A percentile compares a stretch with the other conserved stretches of the same genome.
phyloP scores from a whole-genome alignment of 768 basidiomycete genomes.

The Chalciporus chontae region DNA sequence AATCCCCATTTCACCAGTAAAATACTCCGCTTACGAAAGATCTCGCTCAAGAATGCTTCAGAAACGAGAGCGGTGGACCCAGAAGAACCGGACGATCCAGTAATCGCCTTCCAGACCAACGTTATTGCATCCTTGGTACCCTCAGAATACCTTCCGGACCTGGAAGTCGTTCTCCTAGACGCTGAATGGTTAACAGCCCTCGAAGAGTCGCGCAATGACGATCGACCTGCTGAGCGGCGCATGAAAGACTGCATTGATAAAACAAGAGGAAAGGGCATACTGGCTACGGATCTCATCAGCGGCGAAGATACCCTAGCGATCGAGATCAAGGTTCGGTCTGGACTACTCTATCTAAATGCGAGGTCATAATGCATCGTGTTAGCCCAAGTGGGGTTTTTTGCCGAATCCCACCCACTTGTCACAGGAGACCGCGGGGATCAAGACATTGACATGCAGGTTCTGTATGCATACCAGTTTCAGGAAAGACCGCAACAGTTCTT shows the following conservation, averaged over 20 bases:
- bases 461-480: constrained; percentile 80
- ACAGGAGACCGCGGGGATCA: constrained; percentile 49
- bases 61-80: constrained; percentile 26
- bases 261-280: constrained; percentile 49
- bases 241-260: constrained; percentile 58
- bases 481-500: constrained; percentile 31
- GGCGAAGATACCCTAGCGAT: constrained; percentile 58
- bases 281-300: constrained; percentile 81
- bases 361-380: constrained; percentile 6
- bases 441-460: constrained; percentile 78
- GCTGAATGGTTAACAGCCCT: constrained; percentile 60
- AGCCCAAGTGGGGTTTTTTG: constrained; percentile 99
- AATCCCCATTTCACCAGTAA: constrained; percentile 53
- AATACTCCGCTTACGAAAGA: constrained; percentile 78
- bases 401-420: constrained; percentile 65
- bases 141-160: constrained; percentile 50
- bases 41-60: constrained; percentile 12
- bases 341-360: not conserved
- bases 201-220: constrained; percentile 38
- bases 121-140: constrained; percentile 70
- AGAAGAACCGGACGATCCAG: constrained; percentile 38
- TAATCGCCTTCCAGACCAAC: constrained; percentile 54
- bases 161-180: constrained; percentile 46
- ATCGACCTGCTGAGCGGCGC: constrained; percentile 57
- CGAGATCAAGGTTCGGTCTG: constrained; percentile 79